Conservation (phyloP, 176 grass and related monocot genomes). For the Eleusine coracana region DNA sequence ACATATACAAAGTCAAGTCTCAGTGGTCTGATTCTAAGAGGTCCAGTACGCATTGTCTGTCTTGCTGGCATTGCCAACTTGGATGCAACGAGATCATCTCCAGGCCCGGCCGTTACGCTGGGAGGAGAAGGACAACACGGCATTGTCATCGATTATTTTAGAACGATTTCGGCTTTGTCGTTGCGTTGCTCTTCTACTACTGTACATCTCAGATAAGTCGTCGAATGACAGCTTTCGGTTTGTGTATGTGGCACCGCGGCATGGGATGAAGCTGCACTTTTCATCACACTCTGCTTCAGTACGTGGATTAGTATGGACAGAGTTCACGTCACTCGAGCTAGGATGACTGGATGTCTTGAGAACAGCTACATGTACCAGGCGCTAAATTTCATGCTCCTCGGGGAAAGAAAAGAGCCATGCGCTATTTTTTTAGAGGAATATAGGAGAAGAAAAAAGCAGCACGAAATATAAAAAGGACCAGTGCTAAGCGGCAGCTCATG, state of each 20-base stretch:
- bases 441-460: too few species aligned
- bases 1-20: neutral
- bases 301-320: neutral
- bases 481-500: too few species aligned
- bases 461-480: too few species aligned
- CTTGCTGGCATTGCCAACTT: neutral
- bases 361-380: too few species aligned
- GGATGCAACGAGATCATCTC: neutral
- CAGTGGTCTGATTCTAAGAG: too few species aligned
- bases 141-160: neutral
- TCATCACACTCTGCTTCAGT: neutral
- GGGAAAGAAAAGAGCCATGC: too few species aligned
- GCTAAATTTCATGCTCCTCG: too few species aligned
- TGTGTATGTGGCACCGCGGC: too few species aligned
- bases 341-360: too few species aligned
- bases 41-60: neutral
- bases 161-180: neutral
- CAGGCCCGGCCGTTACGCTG: neutral
- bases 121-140: neutral
- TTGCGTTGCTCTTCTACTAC: neutral
- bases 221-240: neutral
- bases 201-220: neutral
- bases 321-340: neutral
- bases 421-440: too few species aligned
- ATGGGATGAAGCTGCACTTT: neutral